Conservation (phyloP, 495 filamentous ascomycete species). For the Articulospora tetracladia region DNA sequence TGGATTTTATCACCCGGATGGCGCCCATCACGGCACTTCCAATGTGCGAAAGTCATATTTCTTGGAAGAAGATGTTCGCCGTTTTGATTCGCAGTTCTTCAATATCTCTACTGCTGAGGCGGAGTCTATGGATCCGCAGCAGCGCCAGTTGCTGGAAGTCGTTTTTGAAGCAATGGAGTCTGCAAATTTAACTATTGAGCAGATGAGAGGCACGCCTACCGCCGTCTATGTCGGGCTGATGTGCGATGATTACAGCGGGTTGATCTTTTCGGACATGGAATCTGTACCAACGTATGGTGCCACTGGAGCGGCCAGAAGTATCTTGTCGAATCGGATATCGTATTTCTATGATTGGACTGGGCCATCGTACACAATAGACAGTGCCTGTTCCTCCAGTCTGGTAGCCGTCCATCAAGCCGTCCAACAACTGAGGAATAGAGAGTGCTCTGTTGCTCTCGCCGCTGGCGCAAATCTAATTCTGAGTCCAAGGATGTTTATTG, state of each 20-base stretch:
- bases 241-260: slow-evolving; percentile 32
- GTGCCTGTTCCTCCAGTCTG: slow-evolving; percentile 78
- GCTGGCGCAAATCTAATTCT: slow-evolving; percentile 18
- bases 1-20: slow-evolving; percentile 42
- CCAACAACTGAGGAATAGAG: slow-evolving; percentile 66
- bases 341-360: slow-evolving; percentile 56
- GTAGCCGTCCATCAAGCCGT: slow-evolving; percentile 68
- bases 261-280: slow-evolving; percentile 32
- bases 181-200: slow-evolving; percentile 38
- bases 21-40: slow-evolving; percentile 5
- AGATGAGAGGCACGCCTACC: slow-evolving; percentile 24
- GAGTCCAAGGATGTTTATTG: slow-evolving; percentile 23
- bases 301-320: slow-evolving; percentile 42
- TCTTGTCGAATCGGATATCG: slow-evolving; percentile 61
- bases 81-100: slow-evolving; percentile 60
- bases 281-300: slow-evolving; percentile 28
- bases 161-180: slow-evolving; percentile 55
- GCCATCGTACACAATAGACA: slow-evolving; percentile 72
- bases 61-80: slow-evolving; percentile 46
- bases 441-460: slow-evolving; percentile 35
- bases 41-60: slow-evolving; percentile 32
- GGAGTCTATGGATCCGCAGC: slow-evolving; percentile 55
- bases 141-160: slow-evolving; percentile 50
- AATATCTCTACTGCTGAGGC: slow-evolving; percentile 53
- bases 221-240: slow-evolving; percentile 32